Percentiles rank a stretch among this genome's conserved stretches.
phyloP scores from a whole-genome alignment of 192 early-diverging fungal genomes.

The Backusella luteola region DNA sequence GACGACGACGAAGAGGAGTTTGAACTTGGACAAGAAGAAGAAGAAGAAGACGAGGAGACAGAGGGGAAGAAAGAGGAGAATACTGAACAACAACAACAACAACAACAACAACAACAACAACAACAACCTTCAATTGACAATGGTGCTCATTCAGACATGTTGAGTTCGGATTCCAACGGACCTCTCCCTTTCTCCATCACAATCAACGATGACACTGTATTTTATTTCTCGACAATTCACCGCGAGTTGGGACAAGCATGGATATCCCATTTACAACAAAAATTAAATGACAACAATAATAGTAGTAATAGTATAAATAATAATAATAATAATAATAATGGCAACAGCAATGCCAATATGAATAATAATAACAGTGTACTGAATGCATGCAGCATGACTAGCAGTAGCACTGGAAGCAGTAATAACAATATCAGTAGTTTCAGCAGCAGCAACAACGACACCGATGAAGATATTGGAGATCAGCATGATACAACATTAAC shows the following conservation, averaged over 20 bases:
- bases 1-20: not conserved
- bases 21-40: not conserved
- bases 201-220: not conserved
- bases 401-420: not conserved
- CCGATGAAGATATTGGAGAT: not conserved
- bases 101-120: not conserved
- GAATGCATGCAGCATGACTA: not conserved
- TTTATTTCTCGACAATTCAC: not conserved
- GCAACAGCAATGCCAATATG: too few relatives aligned
- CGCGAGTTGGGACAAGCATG: slow-evolving; percentile 1
- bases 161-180: not conserved
- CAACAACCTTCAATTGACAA: not conserved
- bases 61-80: not conserved
- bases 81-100: not conserved
- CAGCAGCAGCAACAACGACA: not conserved
- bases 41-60: not conserved
- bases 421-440: not conserved
- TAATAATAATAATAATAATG: not conserved
- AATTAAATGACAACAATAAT: not conserved
- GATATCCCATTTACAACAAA: not conserved
- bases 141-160: slow-evolving; percentile 1
- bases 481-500: slow-evolving; percentile 50
- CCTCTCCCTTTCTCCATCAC: slow-evolving; percentile 4
- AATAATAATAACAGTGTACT: not conserved
- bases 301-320: not conserved